Percentiles rank a stretch among this genome's conserved stretches.
These are phyloP conservation scores for Sphaerulina musiva DNA, from an alignment of 2,329 filamentous ascomycete genomes.

Conservation along the genomic window DNA sequence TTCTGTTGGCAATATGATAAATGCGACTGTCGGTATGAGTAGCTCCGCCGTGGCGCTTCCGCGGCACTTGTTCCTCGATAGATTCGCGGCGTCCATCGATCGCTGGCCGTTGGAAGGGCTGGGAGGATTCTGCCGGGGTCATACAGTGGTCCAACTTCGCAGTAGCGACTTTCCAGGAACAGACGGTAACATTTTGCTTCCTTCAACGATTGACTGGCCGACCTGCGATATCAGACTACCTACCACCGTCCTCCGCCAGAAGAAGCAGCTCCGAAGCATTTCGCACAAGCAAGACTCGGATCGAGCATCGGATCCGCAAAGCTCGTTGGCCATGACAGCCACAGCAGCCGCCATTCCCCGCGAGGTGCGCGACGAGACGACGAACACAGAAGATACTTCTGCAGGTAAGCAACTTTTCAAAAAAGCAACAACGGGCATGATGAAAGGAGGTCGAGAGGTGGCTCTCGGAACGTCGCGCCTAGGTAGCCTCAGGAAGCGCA, in stretches of 20 bases:
- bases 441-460: constrained; percentile 3
- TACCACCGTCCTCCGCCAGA: not conserved
- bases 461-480: constrained; percentile 2
- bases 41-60: not conserved
- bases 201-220: not conserved
- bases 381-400: not conserved
- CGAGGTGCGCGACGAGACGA: not conserved
- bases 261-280: not conserved
- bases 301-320: not conserved
- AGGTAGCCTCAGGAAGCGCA: not conserved
- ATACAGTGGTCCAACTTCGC: too few relatives aligned
- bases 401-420: constrained; percentile 6
- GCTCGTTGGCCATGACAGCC: not conserved
- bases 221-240: not conserved
- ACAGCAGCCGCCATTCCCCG: not conserved
- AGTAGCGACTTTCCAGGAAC: not conserved
- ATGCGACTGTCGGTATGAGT: not conserved
- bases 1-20: too few relatives aligned
- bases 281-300: not conserved
- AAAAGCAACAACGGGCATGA: constrained; percentile 2
- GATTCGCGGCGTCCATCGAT: too few relatives aligned
- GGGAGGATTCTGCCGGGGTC: too few relatives aligned
- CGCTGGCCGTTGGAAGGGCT: too few relatives aligned
- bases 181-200: not conserved
- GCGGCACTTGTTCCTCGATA: too few relatives aligned